Evolutionary conservation across 139 green algal species (phyloP).

Genomic region (Ulvella scutata): DNA sequence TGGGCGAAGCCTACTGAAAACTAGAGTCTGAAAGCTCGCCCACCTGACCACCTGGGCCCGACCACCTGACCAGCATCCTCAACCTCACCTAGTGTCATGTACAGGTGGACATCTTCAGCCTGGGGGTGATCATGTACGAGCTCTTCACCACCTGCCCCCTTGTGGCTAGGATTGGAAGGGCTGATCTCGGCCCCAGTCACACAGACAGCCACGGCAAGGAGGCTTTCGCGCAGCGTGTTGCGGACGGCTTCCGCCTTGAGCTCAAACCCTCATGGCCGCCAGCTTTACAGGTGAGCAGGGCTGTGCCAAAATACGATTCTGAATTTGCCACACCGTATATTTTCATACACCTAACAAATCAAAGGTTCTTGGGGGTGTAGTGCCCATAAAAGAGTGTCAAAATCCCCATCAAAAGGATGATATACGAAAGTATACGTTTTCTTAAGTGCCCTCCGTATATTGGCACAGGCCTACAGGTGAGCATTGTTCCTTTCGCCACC

Average conservation of each 20-base stretch:
- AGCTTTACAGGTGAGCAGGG: background rate
- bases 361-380: no score
- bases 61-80: no score
- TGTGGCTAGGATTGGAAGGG: background rate
- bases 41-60: no score
- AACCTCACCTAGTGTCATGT: no score
- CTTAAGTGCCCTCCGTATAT: background rate
- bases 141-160: background rate
- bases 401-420: background rate
- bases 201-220: no score
- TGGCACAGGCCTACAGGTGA: background rate
- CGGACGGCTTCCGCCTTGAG: background rate
- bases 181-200: background rate
- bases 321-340: background rate
- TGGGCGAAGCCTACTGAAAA: no score
- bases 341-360: no score
- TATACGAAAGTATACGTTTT: background rate
- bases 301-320: background rate
- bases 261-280: background rate
- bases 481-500: background rate
- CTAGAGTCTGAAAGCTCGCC: no score
- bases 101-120: constrained; percentile 1
- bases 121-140: background rate
- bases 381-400: background rate
- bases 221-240: background rate